These are phyloP conservation scores for Papilionanthe hybrid DNA, from an alignment of 116 monocot genomes.

Conservation along the genomic window DNA sequence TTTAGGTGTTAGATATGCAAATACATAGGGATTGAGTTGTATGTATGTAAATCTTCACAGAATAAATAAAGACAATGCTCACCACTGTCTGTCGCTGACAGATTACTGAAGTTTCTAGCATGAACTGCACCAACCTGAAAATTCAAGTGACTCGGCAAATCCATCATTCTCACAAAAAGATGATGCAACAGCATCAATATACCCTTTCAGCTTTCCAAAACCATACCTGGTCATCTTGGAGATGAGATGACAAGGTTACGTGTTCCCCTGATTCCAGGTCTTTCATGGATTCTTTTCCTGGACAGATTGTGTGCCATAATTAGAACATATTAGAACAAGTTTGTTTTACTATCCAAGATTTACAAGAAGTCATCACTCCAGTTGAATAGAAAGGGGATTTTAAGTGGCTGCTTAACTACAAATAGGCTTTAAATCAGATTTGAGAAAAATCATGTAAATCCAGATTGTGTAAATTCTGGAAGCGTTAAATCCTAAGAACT, in stretches of 20 bases:
- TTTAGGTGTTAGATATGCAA: too few species aligned
- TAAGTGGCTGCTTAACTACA: too few species aligned
- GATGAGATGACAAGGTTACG: conserved; percentile 21
- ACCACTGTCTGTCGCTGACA: conserved; percentile 86
- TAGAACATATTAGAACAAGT: neutral
- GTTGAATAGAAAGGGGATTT: neutral
- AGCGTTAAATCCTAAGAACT: too few species aligned
- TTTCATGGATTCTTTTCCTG: conserved; percentile 25
- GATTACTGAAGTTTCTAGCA: conserved; percentile 63
- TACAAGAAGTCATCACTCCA: neutral
- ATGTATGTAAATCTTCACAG: too few species aligned
- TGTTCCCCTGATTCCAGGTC: conserved; percentile 14
- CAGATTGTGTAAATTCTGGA: too few species aligned
- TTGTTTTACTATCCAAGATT: neutral
- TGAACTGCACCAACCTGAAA: conserved; percentile 55
- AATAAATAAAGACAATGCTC: neutral
- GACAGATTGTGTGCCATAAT: neutral
- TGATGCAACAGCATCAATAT: neutral
- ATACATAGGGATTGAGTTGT: too few species aligned
- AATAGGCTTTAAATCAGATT: too few species aligned
- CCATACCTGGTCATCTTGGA: conserved; percentile 29
- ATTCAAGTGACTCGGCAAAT: neutral
- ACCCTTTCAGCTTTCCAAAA: neutral
- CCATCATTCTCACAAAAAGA: neutral
- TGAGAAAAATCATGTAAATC: too few species aligned